Evolutionary conservation across 768 basidiomycete species (phyloP), one percentile per base, ranked within the genome.

Genomic region (Pilatotrama ljubarskyi): DNA sequence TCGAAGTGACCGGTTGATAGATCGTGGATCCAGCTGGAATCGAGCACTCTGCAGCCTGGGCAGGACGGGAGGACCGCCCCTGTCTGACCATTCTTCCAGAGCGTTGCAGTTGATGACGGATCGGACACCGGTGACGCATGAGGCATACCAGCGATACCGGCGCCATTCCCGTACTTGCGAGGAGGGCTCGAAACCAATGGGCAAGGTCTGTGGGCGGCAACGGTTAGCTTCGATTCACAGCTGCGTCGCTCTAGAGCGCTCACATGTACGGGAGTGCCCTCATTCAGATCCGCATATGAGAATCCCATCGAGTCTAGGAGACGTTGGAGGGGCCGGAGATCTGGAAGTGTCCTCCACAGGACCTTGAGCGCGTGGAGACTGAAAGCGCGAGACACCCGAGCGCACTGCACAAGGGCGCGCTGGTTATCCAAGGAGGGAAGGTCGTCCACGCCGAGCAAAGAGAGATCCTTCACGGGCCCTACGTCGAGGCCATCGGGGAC

Each of bases 101-200:
- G 55, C 47, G 11, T 50, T 41, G 55, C 49, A 49, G 40, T 57
- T 47, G 55, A 57, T 49, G 1, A 41, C 38, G 15, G 47, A 36
- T n/a, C 55, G 55, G 3, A 57, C 40, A 2, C 38, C 55, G 18
- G 42, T 18, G 13, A 57, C 55, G 38, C 47, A 57, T 4, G 55
- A 40, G 0, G 55, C 55, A 25, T 57, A 57, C 55, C 55, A 57
- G n/a, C 55, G 55, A 14, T 57, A 57, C 1, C 55, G 47, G 7
- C 37, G 47, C 55, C 55, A 57, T 49, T 41, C 26, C n/a, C 18
- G 29, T 17, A 26, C 47, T 17, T 41, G 2, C 4, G 37, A 5
- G 7, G 37, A n/a, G 2, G 26, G 26, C 9, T 49, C 32, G 5
- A 50, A 15, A 26, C n/a, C 5, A 9, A 3, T 14, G 8, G 55